Percentiles rank a stretch among this genome's conserved stretches.
These are phyloP conservation scores for Aspergillus egyptiacus DNA, from an alignment of 495 filamentous ascomycete genomes.

Conservation along the genomic window DNA sequence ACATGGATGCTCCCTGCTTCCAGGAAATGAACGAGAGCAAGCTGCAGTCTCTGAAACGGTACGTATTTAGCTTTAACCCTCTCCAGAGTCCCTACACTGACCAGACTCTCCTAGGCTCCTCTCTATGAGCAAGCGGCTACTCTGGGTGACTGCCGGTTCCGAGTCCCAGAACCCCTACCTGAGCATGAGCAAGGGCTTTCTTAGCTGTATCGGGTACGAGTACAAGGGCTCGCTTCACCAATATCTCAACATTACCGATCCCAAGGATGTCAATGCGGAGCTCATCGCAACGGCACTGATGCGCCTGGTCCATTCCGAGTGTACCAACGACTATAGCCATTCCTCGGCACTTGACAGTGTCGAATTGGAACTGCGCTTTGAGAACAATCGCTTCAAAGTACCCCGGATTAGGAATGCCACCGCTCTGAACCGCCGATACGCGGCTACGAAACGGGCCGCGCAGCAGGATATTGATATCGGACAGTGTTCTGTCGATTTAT, in stretches of 20 bases:
- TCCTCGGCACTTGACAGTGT: neutral
- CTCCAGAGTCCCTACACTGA: too few relatives aligned
- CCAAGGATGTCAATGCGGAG: neutral
- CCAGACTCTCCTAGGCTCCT: too few relatives aligned
- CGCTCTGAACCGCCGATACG: constrained; percentile 2
- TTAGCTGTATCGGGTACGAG: constrained; percentile 1
- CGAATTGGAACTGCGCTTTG: constrained; percentile 3
- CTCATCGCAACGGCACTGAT: neutral
- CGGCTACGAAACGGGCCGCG: neutral
- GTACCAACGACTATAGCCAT: neutral
- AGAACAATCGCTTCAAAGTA: neutral
- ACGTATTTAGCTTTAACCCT: too few relatives aligned
- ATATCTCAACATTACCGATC: neutral
- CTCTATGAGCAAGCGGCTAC: too few relatives aligned
- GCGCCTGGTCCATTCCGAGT: neutral
- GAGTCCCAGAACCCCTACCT: constrained; percentile 2
- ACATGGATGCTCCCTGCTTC: too few relatives aligned
- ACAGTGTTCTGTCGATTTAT: neutral
- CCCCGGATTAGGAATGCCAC: neutral
- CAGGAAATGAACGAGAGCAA: too few relatives aligned
- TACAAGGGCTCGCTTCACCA: neutral
- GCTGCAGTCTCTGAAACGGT: too few relatives aligned
- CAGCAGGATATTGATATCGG: neutral
- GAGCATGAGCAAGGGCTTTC: constrained; percentile 6
- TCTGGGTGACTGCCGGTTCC: constrained; percentile 11